Base-by-base conservation (phyloP, 805 yeast genomes). In the Teunomyces cretensis region DNA sequence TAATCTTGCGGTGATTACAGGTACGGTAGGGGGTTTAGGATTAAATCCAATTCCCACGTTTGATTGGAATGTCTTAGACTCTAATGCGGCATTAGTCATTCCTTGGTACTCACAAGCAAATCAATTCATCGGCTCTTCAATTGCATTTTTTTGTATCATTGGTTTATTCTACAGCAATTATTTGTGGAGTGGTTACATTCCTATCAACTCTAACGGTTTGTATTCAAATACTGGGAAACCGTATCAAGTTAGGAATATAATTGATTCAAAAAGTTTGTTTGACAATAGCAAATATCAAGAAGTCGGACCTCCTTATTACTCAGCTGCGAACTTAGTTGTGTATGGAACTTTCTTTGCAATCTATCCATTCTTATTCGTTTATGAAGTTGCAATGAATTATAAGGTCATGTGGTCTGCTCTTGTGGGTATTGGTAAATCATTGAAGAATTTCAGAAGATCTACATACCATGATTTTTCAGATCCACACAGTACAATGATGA, bases 1-100 rank as follows among this genome's bases (percentile, higher is more conserved):
- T 47, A 71, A 72, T 49, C 58, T 80, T 42, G 77, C 79, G 9
- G 54, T 60, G 8, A 59, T 80, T 11, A 75, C 82, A 9, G 84
- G 85, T 22, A 54, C 66, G 9, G 42, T 50, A 6, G 39, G 45
- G 17, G 83, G 69, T 1, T 49, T 64, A 35, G 69, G 69, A 9
- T 30, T 64, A 7, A 64, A 63, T 44, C 69, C 69, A 14, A 55
- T 64, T 40, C 53, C 64, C 9, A 43, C 61, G 2, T 62, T 62
- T 39, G 67, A 64, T 45, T 62, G 62, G 62, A 62, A 60, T 43
- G 37, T 58, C 14, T 39, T 59, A 19, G 45, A 47, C 19, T 44
- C 11, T 31, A 49, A 40, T 37, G 41, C 44, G 27, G 47, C 50
- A 8, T 61, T 60, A 41, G 39, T 48, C 3, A 26, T 44, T n/a